Evolutionary conservation across 768 basidiomycete genomes (phyloP).

Genomic region (Tulasnella sp.): DNA sequence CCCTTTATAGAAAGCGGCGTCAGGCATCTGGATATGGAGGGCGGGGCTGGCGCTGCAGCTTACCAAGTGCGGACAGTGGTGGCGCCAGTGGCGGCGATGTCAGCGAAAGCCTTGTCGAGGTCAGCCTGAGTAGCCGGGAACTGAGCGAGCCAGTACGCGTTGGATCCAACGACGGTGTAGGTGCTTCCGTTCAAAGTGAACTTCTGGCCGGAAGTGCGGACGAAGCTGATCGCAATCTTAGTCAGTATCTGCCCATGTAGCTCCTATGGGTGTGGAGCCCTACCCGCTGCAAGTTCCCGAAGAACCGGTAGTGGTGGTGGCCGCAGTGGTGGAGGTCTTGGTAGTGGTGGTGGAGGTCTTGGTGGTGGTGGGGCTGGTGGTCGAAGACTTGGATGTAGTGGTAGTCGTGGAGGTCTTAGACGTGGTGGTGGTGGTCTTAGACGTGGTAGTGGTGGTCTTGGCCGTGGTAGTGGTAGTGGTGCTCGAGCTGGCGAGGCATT

Average conservation of each 20-base stretch:
- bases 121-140: too few relatives aligned
- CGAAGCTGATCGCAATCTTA: constrained; percentile 23
- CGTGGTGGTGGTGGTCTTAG: too few relatives aligned
- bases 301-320: not conserved
- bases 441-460: too few relatives aligned
- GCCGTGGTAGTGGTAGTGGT: not conserved
- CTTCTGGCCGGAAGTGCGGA: too few relatives aligned
- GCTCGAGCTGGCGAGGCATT: too few relatives aligned
- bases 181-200: constrained; percentile 37
- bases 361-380: too few relatives aligned
- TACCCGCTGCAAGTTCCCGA: not conserved
- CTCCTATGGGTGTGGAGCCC: not conserved
- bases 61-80: constrained; percentile 46
- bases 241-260: not conserved
- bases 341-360: too few relatives aligned
- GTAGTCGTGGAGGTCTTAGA: not conserved
- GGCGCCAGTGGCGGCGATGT: constrained; percentile 39
- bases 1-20: constrained; percentile 18
- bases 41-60: constrained; percentile 9
- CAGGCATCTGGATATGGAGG: not conserved
- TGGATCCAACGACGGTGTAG: too few relatives aligned
- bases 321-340: not conserved
- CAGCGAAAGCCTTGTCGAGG: too few relatives aligned
- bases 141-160: too few relatives aligned
- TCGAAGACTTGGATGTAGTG: too few relatives aligned